Conservation (phyloP, 2,329 filamentous ascomycete genomes). For the Talaromyces sp. region DNA sequence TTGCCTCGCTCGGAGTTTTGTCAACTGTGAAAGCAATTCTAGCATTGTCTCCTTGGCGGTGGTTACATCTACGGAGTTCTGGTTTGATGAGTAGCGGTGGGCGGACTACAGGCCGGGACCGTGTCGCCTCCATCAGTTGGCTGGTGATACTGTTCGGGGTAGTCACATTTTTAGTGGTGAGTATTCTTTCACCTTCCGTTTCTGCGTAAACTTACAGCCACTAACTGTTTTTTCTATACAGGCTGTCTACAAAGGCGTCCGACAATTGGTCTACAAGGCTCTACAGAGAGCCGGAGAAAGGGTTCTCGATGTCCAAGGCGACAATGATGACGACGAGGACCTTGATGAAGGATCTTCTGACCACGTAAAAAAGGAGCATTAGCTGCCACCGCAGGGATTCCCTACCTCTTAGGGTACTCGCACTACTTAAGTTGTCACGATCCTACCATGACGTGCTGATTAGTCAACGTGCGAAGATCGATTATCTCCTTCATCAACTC, state of each 20-base stretch:
- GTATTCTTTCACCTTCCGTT: conserved; percentile 37
- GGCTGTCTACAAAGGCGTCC: conserved; percentile 77
- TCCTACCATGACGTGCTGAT: conserved; percentile 81
- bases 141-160: conserved; percentile 74
- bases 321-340: conserved; percentile 53
- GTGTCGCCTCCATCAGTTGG: conserved; percentile 74
- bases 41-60: conserved; percentile 68
- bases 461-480: conserved; percentile 92
- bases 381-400: neutral
- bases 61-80: conserved; percentile 65
- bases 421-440: conserved; percentile 98
- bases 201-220: neutral
- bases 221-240: conserved; percentile 34
- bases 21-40: conserved; percentile 78
- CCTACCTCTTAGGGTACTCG: conserved; percentile 40
- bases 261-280: conserved; percentile 64
- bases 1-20: conserved; percentile 82
- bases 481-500: conserved; percentile 36
- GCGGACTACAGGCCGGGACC: conserved; percentile 62
- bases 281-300: conserved; percentile 72
- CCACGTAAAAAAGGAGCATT: conserved; percentile 11
- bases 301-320: conserved; percentile 68
- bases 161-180: conserved; percentile 69
- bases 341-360: conserved; percentile 28
- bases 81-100: conserved; percentile 51